Evolutionary conservation across 768 basidiomycete species (phyloP), one percentile per base, ranked within the genome.

Genomic region (Stropharia rugosoannulata): DNA sequence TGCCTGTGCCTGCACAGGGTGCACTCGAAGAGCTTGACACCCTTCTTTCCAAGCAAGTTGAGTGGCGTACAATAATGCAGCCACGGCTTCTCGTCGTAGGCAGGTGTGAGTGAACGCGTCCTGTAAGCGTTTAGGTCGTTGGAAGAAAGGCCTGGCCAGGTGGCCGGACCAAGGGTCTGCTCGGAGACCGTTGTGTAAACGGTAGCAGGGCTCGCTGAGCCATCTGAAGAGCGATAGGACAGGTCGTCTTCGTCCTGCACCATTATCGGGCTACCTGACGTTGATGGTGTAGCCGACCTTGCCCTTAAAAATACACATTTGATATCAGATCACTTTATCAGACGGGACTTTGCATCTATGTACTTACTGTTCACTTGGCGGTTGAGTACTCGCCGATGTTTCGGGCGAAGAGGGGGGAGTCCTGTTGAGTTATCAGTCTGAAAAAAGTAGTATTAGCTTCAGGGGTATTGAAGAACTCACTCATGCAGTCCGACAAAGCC

Each of bases 1-100:
- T 59, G 64, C 9, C 46, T 46, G 47, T 67, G 63, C 3, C 49
- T 51, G 49, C 66, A 67, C 27, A 46, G 38, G 38, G 35, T 44
- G 25, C 56, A 57, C 16, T 53, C 51, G n/a, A 52, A 57, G 16
- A 51, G 27, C 15, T 29, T 51, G 36, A 39, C 45, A 5, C 56
- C 50, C 7, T 50, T 48, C 43, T 50, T 48, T 8, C 50, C 48
- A 27, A 36, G 19, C 12, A 42, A 15, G 22, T 32, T 27, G n/a
- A 41, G 36, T 36, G 50, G 50, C 9, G 36, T 49, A 27, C 27
- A 36, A 16, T 56, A 49, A 2, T 19, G 22, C 4, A 22, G 22
- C 22, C 22, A 22, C 32, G 38, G 39, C 45, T 25, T 48, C 38
- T 19, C 29, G 38, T 37, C 47, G 22, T 54, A 32, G 37, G 40